Evolutionary conservation across 192 early-diverging fungal species (phyloP), one percentile per base, ranked within the genome.

Genomic region (Allomyces macrogynus): DNA sequence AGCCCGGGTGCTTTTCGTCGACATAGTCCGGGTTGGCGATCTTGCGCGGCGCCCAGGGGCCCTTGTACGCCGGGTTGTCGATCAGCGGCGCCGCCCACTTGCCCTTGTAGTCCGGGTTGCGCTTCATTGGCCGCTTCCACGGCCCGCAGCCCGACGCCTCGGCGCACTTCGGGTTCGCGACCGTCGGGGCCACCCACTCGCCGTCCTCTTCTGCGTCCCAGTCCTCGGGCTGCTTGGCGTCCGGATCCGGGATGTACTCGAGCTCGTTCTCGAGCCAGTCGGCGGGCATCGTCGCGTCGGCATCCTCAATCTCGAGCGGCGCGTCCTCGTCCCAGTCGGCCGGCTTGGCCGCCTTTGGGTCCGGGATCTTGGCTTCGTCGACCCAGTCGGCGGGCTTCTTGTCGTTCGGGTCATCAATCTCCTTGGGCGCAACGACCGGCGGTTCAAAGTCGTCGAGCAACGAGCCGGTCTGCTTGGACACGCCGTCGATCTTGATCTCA

Each of bases 171-270:
- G 92, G 92, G 81, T 94, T 97, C 57, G 82, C 68, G 23, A 92
- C 69, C 62, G 78, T 72, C 23, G 86, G 86, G 8, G 90, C 77
- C 57, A 84, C 71, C 88, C 89, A 95, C 68, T 93, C 92, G 61
- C 92, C 92, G 71, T 95, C 91, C 73, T 92, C 90, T 61, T 91
- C 90, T 23, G 89, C 87, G 73, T 86, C 83, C 92, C 92, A 95
- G 67, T 95, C 90, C 27, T 85, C 86, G 23, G 92, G 92, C 74
- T 91, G 89, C 66, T 79, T 72, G 27, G 83, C 81, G 40, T 85
- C 81, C 9, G 92, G 90, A 67, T 93, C 91, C 4, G 82, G 75
- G 65, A 92, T 80, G 65, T 78, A 76, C 23, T 73, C 27, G 63
- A 82, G 81, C 67, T 91, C 92, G 69, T 93, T 77, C 26, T 81